A percentile compares a stretch with the other conserved stretches of the same genome.
Evolutionary conservation across 106 monocot species (phyloP).

Genomic region (Ottelia alismoides): DNA sequence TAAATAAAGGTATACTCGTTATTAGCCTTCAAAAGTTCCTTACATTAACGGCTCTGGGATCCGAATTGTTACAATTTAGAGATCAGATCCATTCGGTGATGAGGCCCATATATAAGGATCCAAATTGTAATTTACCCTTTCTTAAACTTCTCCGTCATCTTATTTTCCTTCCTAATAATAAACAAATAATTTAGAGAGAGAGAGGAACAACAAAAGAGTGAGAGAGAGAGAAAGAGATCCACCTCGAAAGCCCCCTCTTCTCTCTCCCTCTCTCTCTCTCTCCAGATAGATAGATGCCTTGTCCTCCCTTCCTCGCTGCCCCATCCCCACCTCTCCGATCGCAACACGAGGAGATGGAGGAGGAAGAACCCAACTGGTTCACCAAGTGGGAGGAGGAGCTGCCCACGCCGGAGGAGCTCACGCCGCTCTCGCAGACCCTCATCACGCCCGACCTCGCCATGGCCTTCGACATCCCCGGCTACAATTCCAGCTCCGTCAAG

Average conservation of each 20-base stretch:
- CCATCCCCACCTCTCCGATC: neutral
- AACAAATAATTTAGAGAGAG: neutral
- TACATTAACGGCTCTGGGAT: too few relatives aligned
- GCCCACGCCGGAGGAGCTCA: slow-evolving; percentile 17
- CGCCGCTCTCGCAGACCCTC: slow-evolving; percentile 19
- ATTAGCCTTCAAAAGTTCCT: too few relatives aligned
- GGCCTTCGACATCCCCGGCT: slow-evolving; percentile 15
- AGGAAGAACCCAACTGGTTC: slow-evolving; percentile 5
- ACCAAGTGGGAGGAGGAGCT: slow-evolving; percentile 13
- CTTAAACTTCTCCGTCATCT: too few relatives aligned
- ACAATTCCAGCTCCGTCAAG: neutral
- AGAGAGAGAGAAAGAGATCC: slow-evolving; percentile 12
- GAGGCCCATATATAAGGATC: too few relatives aligned
- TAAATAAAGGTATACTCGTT: too few relatives aligned
- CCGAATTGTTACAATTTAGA: too few relatives aligned
- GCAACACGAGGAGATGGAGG: neutral
- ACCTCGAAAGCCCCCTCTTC: slow-evolving; percentile 5
- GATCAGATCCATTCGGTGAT: too few relatives aligned
- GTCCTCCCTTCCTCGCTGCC: neutral
- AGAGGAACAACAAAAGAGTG: neutral
- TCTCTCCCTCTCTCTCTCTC: neutral
- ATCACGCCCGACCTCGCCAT: slow-evolving; percentile 19
- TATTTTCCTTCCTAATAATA: too few relatives aligned
- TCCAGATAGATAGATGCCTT: too few relatives aligned
- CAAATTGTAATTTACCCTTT: too few relatives aligned